Base-by-base conservation (phyloP, 345 rosid genomes). In the Populus simonii region DNA sequence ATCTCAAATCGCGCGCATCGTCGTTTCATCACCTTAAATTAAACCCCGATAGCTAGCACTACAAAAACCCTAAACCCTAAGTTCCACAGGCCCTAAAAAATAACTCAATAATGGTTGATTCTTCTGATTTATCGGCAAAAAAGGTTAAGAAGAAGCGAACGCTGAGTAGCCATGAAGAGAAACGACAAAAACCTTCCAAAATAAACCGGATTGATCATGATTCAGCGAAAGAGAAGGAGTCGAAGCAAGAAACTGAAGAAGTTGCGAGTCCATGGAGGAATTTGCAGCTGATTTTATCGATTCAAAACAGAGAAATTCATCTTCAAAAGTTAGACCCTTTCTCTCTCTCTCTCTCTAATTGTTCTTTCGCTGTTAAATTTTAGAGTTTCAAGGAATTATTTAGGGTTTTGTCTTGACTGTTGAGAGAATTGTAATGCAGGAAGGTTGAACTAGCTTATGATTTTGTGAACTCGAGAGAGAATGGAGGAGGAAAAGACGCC, bases 191-290 rank as follows among this genome's bases (percentile, higher is more conserved):
- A 53, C 81, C 78, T 63, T n/a, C 72, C 49, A 82, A 90, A 74
- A 51, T 82, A 68, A 84, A 59, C 71, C 78, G 75, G 41, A 35
- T 33, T 5, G 81, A 78, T 76, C 87, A 39, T 13, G 8, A 81
- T 83, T 51, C 17, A 68, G 53, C 71, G 73, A 35, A 79, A 16
- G 51, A 7, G 84, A 78, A 57, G 70, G 67, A 75, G 72, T 23
- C 70, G 65, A 67, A 75, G 63, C 76, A 11, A 75, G 39, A 25
- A 74, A 75, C 6, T 72, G 43, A 35, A 31, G 70, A 55, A 72
- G 36, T 80, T 75, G 91, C 41, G 22, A 61, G 78, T 77, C 89
- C 91, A 43, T 96, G 98, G 98, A 86, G 81, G 82, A 93, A 93
- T 79, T 87, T 96, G 16, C 84, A 92, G 80, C 83, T 96, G 72